Evolutionary conservation across 2,329 filamentous ascomycete species (phyloP), one percentile per base, ranked within the genome.

Genomic region (Neospermospora avenae): DNA sequence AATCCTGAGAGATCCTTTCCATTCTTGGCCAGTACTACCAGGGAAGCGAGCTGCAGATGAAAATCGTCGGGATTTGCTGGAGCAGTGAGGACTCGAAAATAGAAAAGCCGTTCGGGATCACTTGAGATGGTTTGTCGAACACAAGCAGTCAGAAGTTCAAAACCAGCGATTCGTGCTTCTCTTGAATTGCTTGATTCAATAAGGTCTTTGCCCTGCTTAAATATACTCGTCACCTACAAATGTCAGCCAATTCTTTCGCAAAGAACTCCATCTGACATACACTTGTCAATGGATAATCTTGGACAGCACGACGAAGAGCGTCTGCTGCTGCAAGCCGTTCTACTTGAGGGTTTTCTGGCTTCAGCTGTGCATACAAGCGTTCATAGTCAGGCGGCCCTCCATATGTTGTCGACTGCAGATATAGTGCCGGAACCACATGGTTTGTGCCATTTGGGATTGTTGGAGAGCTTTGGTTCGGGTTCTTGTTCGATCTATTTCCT

Each of bases 21-120:
- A 57, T 81, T 77, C 41, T 80, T 81, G 1, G 85, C 86, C 58
- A 89, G 75, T 57, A 86, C 82, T 31, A 83, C 78, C 20, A 89
- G 76, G 16, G 85, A 82, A 31, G 79, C 79, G n/a, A 89, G 80
- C 71, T 88, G 86, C 4, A 87, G 74, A 69, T 86, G 80, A 64
- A 88, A 88, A 69, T 89, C 86, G 39, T 87, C 83, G 0, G 81
- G 77, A 62, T 81, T 78, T 28, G 80, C 80, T 10, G 79, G 75
- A 6, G 78, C 78, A 13, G 84, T 81, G 35, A 90, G 75, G 0
- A 85, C 84, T 64, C 82, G 78, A 67, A 88, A 90, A 68, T 85
- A 88, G 64, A 86, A 84, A 64, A 81, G 80, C 51, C 87, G 81
- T 72, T 89, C 86, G 31, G 88, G 78, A 65, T 86, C 84, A n/a